Evolutionary conservation across 2,329 filamentous ascomycete genomes (phyloP).

Genomic region (Botrytis deweyae): DNA sequence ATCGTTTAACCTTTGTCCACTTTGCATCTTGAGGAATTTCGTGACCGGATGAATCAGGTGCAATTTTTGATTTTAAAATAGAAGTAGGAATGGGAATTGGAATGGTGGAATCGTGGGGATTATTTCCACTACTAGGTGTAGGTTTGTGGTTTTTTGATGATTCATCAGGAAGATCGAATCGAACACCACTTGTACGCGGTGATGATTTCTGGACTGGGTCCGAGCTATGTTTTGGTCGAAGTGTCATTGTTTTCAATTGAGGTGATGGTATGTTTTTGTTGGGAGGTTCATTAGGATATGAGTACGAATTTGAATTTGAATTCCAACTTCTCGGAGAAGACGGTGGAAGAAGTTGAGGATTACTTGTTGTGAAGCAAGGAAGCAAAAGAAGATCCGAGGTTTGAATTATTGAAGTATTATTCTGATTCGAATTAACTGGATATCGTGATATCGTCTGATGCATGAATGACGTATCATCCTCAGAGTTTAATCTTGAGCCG

Average conservation of each 20-base stretch:
- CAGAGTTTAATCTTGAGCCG: constrained; percentile 6
- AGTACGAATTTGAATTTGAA: background rate
- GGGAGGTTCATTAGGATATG: background rate
- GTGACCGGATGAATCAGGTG: constrained; percentile 56
- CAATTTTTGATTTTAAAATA: constrained; percentile 40
- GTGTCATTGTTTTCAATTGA: constrained; percentile 20
- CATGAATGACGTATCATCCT: constrained; percentile 7
- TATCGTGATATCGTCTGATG: constrained; percentile 1
- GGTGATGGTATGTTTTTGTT: constrained; percentile 25
- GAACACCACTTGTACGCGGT: constrained; percentile 26
- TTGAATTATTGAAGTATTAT: constrained; percentile 16
- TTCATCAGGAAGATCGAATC: constrained; percentile 23
- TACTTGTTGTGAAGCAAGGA: background rate
- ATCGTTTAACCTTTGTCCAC: constrained; percentile 59
- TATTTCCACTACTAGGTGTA: constrained; percentile 6
- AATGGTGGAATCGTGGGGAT: constrained; percentile 20
- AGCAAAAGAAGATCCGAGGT: constrained; percentile 14
- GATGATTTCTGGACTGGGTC: constrained; percentile 20
- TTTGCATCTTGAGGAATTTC: constrained; percentile 57
- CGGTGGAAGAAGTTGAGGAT: constrained; percentile 2
- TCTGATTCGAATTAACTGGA: background rate
- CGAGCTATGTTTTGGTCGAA: constrained; percentile 26
- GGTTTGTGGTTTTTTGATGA: constrained; percentile 20
- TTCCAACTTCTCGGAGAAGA: constrained; percentile 2
- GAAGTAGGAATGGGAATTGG: background rate